Evolutionary conservation across 2,329 filamentous ascomycete species (phyloP).

Genomic region (Ambrosiella cleistominuta): DNA sequence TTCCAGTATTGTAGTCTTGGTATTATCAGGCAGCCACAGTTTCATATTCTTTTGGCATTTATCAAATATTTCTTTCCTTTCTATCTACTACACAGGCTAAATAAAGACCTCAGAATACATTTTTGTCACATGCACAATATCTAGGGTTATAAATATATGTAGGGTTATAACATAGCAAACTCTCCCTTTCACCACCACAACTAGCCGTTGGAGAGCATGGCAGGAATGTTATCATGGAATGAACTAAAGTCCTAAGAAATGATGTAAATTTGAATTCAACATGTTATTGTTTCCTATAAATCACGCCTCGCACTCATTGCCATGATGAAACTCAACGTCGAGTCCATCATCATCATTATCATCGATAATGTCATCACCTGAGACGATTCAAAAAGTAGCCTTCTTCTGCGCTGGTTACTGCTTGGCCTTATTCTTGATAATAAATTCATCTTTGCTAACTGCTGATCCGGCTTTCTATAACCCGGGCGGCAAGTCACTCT

Average conservation of each 20-base stretch:
- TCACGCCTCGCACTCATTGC: too few species aligned
- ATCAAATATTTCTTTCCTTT: not conserved
- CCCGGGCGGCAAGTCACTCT: not conserved
- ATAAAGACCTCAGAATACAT: not conserved
- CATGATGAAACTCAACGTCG: too few species aligned
- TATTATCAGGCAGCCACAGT: not conserved
- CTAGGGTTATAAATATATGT: not conserved
- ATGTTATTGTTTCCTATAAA: too few species aligned
- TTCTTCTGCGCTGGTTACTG: constrained; percentile 1
- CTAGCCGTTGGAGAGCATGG: not conserved
- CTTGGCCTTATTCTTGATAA: not conserved
- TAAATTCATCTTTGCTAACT: not conserved
- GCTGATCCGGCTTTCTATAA: not conserved
- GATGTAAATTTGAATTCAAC: too few species aligned
- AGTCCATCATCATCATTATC: not conserved
- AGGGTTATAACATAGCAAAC: not conserved
- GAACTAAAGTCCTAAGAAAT: not conserved
- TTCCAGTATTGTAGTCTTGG: not conserved
- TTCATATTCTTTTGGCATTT: not conserved
- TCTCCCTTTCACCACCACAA: not conserved
- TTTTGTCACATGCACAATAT: not conserved
- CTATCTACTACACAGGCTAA: not conserved
- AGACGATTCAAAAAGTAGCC: not conserved
- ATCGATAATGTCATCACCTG: not conserved
- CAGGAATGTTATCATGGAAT: not conserved